Evolutionary conservation across 805 yeast species (phyloP), one percentile per base, ranked within the genome.

Genomic region (Candida golubevii): DNA sequence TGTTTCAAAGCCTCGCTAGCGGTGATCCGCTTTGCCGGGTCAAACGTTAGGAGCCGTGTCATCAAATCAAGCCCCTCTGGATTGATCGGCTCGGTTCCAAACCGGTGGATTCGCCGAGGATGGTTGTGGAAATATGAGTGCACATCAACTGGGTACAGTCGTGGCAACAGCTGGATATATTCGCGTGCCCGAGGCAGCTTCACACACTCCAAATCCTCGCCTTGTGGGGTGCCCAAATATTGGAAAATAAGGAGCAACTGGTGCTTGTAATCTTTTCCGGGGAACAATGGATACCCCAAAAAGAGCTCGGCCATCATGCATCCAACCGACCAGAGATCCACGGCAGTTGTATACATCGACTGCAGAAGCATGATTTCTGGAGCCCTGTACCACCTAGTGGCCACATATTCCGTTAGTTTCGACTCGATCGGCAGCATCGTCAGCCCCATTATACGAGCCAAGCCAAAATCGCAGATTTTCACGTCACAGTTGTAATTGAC

Each of bases 381-480:
- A 0, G 91, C 91, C 42, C 93, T 67, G 59, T 85, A 85, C 91
- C 91, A 85, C 54, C 93, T 69, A 8, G 93, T 85, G 3, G 91
- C 91, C 4, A 85, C 93, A 53, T 85, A 85, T 58, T 85, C 91
- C 0, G 91, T 85, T 68, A 85, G 69, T 50, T 76, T 75, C 0
- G 83, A 60, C 26, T 67, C 60, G 13, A 54, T 48, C 12, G 49
- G 50, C 44, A 48, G 50, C 58, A 36, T 72, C 69, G 49, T 74
- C 77, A 43, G 71, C 59, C 33, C 80, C 73, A 23, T 75, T 14
- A 61, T 47, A 44, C 91, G 67, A 1, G 90, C 82, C 18, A 85
- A 63, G 0, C 93, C 93, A 65, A 85, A 85, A 63, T 85, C 93
- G 62, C 91, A 84, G 12, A 85, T 77, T 53, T 84, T 85, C 46